Conservation (phyloP, 495 filamentous ascomycete genomes). For the Delitschia confertaspora region DNA sequence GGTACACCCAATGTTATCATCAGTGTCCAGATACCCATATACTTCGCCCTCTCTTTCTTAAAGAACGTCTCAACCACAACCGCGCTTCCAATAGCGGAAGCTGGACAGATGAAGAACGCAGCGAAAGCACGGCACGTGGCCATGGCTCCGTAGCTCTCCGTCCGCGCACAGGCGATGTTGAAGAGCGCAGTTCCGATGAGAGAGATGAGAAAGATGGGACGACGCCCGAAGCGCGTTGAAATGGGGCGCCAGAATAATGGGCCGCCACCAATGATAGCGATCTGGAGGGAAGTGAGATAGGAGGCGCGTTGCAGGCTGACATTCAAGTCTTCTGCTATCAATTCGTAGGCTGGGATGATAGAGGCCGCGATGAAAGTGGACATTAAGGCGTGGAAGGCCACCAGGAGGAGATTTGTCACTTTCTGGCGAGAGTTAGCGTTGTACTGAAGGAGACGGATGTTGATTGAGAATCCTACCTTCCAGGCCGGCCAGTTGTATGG, state of each 20-base stretch:
- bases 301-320: constrained; percentile 38
- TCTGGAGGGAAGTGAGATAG: constrained; percentile 46
- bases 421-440: constrained; percentile 36
- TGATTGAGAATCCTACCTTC: constrained; percentile 38
- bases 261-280: constrained; percentile 41
- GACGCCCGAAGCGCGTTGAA: constrained; percentile 49
- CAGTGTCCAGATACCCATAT: constrained; percentile 49
- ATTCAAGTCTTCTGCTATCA: constrained; percentile 38
- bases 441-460: background rate
- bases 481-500: constrained; percentile 50
- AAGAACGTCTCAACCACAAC: constrained; percentile 36
- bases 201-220: constrained; percentile 45
- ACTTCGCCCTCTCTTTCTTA: constrained; percentile 30
- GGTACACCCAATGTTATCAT: constrained; percentile 45
- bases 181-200: constrained; percentile 39
- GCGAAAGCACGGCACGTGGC: constrained; percentile 43
- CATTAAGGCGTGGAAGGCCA: constrained; percentile 50
- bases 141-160: constrained; percentile 36
- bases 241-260: constrained; percentile 50
- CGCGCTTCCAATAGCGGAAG: constrained; percentile 46
- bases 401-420: constrained; percentile 44
- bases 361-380: constrained; percentile 46
- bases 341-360: constrained; percentile 46
- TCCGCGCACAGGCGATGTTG: constrained; percentile 42
- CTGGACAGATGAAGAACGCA: constrained; percentile 47